phyloP scores from a whole-genome alignment of 768 basidiomycete species.

The Suillus alpinus region DNA sequence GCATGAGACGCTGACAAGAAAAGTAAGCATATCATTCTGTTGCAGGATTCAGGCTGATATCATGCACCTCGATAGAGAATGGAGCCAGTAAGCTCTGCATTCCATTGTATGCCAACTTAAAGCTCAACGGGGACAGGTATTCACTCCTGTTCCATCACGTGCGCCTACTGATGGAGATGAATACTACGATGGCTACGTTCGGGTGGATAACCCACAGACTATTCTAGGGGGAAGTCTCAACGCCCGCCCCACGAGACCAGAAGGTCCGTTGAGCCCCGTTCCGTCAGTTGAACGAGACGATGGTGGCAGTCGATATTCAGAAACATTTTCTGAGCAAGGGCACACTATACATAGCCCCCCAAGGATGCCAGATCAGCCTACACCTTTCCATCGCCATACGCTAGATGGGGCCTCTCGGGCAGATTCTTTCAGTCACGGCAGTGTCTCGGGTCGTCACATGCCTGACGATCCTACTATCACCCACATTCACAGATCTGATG shows the following conservation, averaged over 20 bases:
- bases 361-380: constrained; percentile 23
- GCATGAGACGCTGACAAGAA: constrained; percentile 18
- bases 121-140: constrained; percentile 21
- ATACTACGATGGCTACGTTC: constrained; percentile 29
- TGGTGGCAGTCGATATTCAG: constrained; percentile 15
- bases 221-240: constrained; percentile 32
- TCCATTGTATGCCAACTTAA: background rate
- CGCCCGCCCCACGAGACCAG: constrained; percentile 27
- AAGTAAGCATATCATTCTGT: background rate
- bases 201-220: constrained; percentile 29
- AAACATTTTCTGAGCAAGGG: constrained; percentile 23
- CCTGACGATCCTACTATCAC: constrained; percentile 22
- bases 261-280: constrained; percentile 10
- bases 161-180: constrained; percentile 31
- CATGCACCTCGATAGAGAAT: constrained; percentile 20
- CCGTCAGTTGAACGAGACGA: constrained; percentile 22
- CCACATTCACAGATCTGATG: constrained; percentile 16
- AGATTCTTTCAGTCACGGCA: constrained; percentile 20
- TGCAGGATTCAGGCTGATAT: background rate
- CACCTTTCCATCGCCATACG: background rate
- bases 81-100: constrained; percentile 25
- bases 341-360: constrained; percentile 17
- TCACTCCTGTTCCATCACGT: constrained; percentile 32
- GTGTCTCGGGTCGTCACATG: constrained; percentile 5
- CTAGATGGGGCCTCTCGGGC: constrained; percentile 11